These are phyloP conservation scores for Apiotrichum gamsii DNA, from an alignment of 1,284 basidiomycete genomes.

Conservation along the genomic window DNA sequence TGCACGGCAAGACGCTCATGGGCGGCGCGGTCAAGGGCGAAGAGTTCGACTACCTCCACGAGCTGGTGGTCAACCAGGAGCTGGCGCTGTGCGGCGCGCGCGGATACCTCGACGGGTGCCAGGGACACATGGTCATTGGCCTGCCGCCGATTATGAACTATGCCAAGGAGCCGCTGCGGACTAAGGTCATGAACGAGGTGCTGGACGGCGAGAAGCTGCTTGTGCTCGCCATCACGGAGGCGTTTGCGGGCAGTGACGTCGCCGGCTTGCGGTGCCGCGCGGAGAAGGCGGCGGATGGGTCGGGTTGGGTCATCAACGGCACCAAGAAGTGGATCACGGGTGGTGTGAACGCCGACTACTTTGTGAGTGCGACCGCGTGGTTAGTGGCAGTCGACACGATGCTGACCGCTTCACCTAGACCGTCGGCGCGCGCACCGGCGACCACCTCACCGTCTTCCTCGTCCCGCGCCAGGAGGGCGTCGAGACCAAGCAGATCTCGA, in stretches of 20 bases:
- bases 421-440: constrained; percentile 49
- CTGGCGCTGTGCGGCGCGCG: constrained; percentile 71
- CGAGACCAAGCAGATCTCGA: constrained; percentile 79
- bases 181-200: constrained; percentile 70
- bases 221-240: constrained; percentile 79
- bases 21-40: constrained; percentile 74
- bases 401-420: no score
- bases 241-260: constrained; percentile 88
- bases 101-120: constrained; percentile 53
- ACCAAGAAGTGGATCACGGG: constrained; percentile 94
- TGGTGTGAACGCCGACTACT: constrained; percentile 53
- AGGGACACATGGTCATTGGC: constrained; percentile 17
- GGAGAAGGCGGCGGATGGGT: constrained; percentile 70
- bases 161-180: constrained; percentile 54
- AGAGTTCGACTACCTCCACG: constrained; percentile 70
- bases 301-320: constrained; percentile 68
- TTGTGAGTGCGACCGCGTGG: no score
- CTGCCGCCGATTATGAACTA: constrained; percentile 34
- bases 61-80: constrained; percentile 85
- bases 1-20: constrained; percentile 77
- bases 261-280: constrained; percentile 76
- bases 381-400: constrained; percentile 28
- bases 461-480: constrained; percentile 72
- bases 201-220: constrained; percentile 66
- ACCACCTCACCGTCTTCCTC: constrained; percentile 79